Evolutionary conservation across 805 yeast genomes (phyloP).

Genomic region (Tetrapisispora fleetii): DNA sequence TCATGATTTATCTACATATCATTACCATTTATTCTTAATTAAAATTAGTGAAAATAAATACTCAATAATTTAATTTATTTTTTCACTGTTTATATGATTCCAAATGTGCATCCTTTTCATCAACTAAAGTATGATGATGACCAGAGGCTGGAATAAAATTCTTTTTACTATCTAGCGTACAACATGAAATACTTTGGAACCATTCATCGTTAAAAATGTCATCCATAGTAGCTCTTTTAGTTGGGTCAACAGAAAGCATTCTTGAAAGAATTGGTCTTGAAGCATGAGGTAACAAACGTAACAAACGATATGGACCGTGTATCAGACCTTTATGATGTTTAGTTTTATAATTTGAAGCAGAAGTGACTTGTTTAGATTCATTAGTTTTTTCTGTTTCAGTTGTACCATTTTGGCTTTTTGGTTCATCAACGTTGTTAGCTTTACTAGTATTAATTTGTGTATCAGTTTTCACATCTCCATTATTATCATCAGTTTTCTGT

Average conservation of each 20-base stretch:
- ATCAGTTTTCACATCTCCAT: not conserved
- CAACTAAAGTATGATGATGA: constrained; percentile 42
- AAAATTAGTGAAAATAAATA: not conserved
- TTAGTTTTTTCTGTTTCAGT: constrained; percentile 1
- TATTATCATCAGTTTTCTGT: constrained; percentile 1
- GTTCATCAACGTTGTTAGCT: constrained; percentile 1
- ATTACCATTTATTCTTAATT: not conserved
- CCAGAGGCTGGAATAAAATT: constrained; percentile 35
- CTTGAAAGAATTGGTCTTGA: constrained; percentile 63
- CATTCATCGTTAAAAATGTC: constrained; percentile 63
- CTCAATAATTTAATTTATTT: not conserved
- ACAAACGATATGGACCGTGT: constrained; percentile 74
- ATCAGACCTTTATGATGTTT: constrained; percentile 42
- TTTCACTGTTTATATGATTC: constrained; percentile 31
- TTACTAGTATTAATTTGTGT: not conserved
- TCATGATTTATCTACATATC: not conserved
- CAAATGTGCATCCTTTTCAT: constrained; percentile 38
- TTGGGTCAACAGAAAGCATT: constrained; percentile 55
- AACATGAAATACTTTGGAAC: constrained; percentile 52
- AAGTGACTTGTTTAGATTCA: constrained; percentile 1
- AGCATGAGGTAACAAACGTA: constrained; percentile 77
- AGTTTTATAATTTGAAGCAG: constrained; percentile 5
- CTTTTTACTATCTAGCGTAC: constrained; percentile 42
- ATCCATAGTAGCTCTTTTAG: constrained; percentile 51
- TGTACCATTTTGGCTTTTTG: constrained; percentile 1